Evolutionary conservation across 2,329 filamentous ascomycete species (phyloP), one percentile per base, ranked within the genome.

Genomic region (Botryotinia globosa): DNA sequence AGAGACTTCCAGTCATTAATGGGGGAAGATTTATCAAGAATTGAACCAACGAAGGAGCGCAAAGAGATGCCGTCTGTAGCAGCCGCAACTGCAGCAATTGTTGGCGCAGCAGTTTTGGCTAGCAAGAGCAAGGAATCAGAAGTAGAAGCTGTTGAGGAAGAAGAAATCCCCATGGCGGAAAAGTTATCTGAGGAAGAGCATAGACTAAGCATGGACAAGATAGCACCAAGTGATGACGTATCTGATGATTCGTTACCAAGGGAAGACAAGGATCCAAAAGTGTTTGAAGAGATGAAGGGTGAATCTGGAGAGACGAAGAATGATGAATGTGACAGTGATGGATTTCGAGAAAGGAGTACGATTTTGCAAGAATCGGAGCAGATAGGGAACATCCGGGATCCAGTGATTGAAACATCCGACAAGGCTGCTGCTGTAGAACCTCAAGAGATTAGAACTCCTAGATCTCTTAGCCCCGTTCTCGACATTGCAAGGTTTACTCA

Each of bases 171-270:
- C 74, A 80, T 79, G 32, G 74, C 74, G 8, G 81, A 80, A 74
- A 83, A 77, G 48, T 39, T 81, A 73, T 80, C 77, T 58, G 82
- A 81, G 74, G 81, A 83, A 67, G 80, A 79, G 73, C 78, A 81
- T 62, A 81, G 82, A 48, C 82, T 82, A 78, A 79, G 79, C 64
- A 78, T 82, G 73, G 84, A 85, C 75, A 83, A 83, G 74, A 80
- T 82, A 74, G 77, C 80, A 51, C 72, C 80, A 20, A 78, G 78
- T 66, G 83, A 85, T 62, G 83, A 85, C 75, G 77, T 84, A 44
- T 84, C 85, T 77, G 83, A 86, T 74, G 83, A 85, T 75, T 79
- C 83, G 68, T 79, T 81, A 25, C 77, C 85, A 39, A 84, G 83
- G 84, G 83, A 86, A 76, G 82, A 82, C 37, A 81, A 81, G 20